Percentiles rank a stretch among this genome's conserved stretches.
phyloP scores from a whole-genome alignment of 768 basidiomycete species.

The Termitomyces sp. region DNA sequence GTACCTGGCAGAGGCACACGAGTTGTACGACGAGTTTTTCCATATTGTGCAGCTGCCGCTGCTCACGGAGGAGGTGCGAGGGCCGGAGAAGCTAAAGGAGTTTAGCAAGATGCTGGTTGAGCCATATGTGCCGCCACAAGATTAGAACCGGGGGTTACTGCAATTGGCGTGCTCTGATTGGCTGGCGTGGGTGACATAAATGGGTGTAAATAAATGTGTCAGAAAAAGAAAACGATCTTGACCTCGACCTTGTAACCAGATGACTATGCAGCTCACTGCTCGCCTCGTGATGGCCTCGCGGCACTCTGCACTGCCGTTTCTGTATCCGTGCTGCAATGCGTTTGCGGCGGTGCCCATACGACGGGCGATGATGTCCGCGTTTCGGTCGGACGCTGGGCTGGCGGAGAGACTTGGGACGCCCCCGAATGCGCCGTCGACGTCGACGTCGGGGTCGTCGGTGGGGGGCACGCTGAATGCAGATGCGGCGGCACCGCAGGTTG shows the following conservation, averaged over 20 bases:
- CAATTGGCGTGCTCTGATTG: conserved; percentile 13
- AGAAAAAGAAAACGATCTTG: background rate
- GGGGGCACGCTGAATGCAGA: conserved; percentile 45
- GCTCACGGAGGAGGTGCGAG: conserved; percentile 94
- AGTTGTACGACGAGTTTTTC: conserved; percentile 97
- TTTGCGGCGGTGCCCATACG: conserved; percentile 34
- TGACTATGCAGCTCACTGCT: conserved; percentile 24
- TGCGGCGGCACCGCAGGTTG: conserved; percentile 65
- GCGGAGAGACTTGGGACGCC: background rate
- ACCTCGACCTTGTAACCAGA: conserved; percentile 1
- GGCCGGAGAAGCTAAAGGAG: conserved; percentile 87
- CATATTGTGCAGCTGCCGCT: conserved; percentile 92
- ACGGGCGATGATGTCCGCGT: conserved; percentile 66
- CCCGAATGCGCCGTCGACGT: background rate
- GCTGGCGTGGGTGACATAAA: conserved; percentile 3
- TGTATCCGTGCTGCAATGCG: conserved; percentile 25
- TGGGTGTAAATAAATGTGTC: conserved; percentile 14
- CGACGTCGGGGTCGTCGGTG: conserved; percentile 16
- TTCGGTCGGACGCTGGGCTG: conserved; percentile 28
- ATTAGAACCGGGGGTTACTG: conserved; percentile 17
- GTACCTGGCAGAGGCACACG: conserved; percentile 93
- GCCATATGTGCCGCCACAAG: conserved; percentile 63
- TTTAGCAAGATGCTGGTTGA: conserved; percentile 90
- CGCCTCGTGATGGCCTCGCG: conserved; percentile 26
- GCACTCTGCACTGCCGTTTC: conserved; percentile 25